Evolutionary conservation across 2,329 filamentous ascomycete species (phyloP).

Genomic region (Alternaria ethzedia): DNA sequence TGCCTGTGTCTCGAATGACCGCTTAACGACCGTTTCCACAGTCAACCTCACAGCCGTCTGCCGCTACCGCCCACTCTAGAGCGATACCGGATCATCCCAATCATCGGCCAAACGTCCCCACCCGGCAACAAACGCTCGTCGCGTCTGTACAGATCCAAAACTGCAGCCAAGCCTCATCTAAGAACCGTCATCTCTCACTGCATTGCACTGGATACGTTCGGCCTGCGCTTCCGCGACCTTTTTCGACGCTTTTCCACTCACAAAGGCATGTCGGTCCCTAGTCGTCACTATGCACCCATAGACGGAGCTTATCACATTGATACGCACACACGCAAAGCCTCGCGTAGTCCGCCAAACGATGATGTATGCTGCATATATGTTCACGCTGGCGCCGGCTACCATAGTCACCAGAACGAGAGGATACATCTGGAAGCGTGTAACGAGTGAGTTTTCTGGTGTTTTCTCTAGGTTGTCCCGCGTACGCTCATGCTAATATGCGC

Average conservation of each 20-base stretch:
- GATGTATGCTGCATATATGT: constrained; percentile 83
- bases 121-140: not conserved
- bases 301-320: constrained; percentile 33
- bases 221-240: constrained; percentile 32
- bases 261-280: constrained; percentile 35
- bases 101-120: not conserved
- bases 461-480: not conserved
- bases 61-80: not conserved
- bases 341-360: constrained; percentile 47
- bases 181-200: not conserved
- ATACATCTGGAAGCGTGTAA: constrained; percentile 86
- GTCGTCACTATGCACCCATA: constrained; percentile 21
- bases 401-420: constrained; percentile 84
- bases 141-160: not conserved
- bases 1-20: constrained; percentile 9
- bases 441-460: constrained; percentile 66
- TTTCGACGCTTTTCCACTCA: constrained; percentile 32
- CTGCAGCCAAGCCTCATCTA: not conserved
- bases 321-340: constrained; percentile 47
- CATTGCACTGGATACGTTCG: constrained; percentile 26
- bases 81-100: not conserved
- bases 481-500: not conserved
- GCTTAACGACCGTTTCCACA: constrained; percentile 5
- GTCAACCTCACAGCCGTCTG: not conserved
- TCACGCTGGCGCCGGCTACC: constrained; percentile 93